phyloP scores from a whole-genome alignment of 495 filamentous ascomycete genomes.

The Rostrohypoxylon terebratum region DNA sequence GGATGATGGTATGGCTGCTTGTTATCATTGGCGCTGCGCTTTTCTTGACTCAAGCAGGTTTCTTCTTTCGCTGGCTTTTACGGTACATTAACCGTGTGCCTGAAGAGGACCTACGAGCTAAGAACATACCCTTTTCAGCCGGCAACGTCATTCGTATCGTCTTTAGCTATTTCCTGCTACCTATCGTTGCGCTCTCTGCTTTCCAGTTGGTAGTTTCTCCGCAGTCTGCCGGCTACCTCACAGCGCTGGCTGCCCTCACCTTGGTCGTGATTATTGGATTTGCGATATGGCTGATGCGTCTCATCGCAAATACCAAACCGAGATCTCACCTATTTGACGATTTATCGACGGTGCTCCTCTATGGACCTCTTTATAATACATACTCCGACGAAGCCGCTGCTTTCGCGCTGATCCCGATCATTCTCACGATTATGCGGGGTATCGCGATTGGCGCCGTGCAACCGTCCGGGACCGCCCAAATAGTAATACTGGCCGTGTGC shows the following conservation, averaged over 20 bases:
- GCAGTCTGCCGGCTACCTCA: constrained; percentile 72
- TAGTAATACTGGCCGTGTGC: constrained; percentile 91
- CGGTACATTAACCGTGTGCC: constrained; percentile 75
- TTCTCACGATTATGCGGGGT: constrained; percentile 85
- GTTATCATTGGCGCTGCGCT: constrained; percentile 75
- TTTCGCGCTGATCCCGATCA: constrained; percentile 86
- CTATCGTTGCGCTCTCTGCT: constrained; percentile 84
- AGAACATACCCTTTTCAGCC: constrained; percentile 92
- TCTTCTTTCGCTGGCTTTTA: constrained; percentile 78
- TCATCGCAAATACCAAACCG: constrained; percentile 83
- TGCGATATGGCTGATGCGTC: constrained; percentile 79
- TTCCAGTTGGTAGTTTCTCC: constrained; percentile 88
- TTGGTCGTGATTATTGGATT: constrained; percentile 77
- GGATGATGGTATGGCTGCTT: constrained; percentile 87
- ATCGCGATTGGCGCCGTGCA: constrained; percentile 93
- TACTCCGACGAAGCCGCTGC: constrained; percentile 88
- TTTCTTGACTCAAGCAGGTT: constrained; percentile 81
- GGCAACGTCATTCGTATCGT: constrained; percentile 90
- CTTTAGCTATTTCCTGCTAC: constrained; percentile 91
- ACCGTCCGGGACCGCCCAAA: constrained; percentile 89
- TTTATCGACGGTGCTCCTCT: constrained; percentile 86
- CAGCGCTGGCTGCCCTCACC: constrained; percentile 78
- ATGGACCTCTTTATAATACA: constrained; percentile 98
- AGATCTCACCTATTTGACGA: constrained; percentile 91
- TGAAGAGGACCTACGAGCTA: constrained; percentile 86